These are phyloP conservation scores for Citrus sp. DNA, from an alignment of 345 rosid species.

Conservation along the genomic window DNA sequence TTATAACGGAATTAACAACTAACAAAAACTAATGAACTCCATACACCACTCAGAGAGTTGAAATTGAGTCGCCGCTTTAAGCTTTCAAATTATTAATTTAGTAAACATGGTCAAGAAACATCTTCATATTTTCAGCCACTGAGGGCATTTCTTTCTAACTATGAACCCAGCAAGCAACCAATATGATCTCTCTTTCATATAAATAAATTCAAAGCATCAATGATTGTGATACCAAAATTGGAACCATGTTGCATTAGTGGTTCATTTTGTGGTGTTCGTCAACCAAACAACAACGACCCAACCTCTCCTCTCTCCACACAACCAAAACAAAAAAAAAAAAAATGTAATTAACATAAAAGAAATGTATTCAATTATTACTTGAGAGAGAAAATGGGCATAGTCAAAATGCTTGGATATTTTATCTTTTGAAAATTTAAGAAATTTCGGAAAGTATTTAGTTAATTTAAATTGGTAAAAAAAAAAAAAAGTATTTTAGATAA, in stretches of 20 bases:
- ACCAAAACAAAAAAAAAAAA: no score
- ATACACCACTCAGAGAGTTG: background rate
- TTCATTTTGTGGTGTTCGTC: constrained; percentile 1
- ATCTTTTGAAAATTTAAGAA: background rate
- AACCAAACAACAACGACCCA: background rate
- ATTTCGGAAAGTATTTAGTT: background rate
- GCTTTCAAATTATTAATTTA: background rate
- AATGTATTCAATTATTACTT: background rate
- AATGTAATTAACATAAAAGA: no score
- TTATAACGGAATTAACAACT: background rate
- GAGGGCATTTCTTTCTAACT: background rate
- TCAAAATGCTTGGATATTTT: no score
- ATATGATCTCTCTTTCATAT: background rate
- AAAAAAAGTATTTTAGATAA: background rate
- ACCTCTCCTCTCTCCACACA: no score
- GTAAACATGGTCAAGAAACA: background rate
- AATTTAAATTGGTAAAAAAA: no score
- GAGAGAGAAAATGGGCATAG: background rate
- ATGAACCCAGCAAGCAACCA: constrained; percentile 4
- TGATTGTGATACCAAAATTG: constrained; percentile 21
- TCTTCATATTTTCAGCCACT: background rate
- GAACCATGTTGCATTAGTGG: constrained; percentile 28
- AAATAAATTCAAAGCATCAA: constrained; percentile 16
- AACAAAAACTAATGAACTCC: background rate
- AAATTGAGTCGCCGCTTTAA: background rate